phyloP scores from a whole-genome alignment of 306 rosid species.

The apple (Malus domestica) region DNA sequence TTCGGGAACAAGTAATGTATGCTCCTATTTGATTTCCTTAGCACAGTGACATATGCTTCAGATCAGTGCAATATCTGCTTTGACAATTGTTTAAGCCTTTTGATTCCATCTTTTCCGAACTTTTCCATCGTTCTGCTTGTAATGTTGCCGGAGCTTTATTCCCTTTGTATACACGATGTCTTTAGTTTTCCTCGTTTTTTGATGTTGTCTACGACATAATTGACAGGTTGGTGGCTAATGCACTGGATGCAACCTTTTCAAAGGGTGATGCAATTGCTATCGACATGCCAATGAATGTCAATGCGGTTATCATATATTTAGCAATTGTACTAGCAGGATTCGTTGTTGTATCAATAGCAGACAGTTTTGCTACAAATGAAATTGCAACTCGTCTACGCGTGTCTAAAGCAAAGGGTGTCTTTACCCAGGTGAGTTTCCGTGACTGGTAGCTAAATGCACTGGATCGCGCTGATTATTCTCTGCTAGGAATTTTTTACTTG shows the following conservation, averaged over 20 bases:
- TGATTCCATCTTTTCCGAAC: not conserved
- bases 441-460: not conserved
- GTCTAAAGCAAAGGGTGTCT: constrained; percentile 73
- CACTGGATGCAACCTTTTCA: constrained; percentile 52
- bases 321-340: constrained; percentile 71
- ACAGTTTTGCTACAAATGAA: constrained; percentile 78
- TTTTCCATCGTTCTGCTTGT: not conserved
- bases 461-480: not conserved
- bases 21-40: constrained; percentile 14
- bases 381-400: constrained; percentile 68
- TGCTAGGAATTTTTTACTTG: not conserved
- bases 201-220: constrained; percentile 14
- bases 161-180: not conserved
- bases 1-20: constrained; percentile 69
- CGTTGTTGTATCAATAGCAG: constrained; percentile 87
- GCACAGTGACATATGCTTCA: not conserved
- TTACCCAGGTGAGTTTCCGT: constrained; percentile 56
- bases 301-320: constrained; percentile 68
- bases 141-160: not conserved
- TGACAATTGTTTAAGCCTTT: too few species aligned
- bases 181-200: not conserved
- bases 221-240: constrained; percentile 75
- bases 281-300: constrained; percentile 83
- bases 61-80: not conserved
- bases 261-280: constrained; percentile 89